Evolutionary conservation across 2,329 filamentous ascomycete species (phyloP), one percentile per base, ranked within the genome.

Genomic region (Aspergillus fijiensis): DNA sequence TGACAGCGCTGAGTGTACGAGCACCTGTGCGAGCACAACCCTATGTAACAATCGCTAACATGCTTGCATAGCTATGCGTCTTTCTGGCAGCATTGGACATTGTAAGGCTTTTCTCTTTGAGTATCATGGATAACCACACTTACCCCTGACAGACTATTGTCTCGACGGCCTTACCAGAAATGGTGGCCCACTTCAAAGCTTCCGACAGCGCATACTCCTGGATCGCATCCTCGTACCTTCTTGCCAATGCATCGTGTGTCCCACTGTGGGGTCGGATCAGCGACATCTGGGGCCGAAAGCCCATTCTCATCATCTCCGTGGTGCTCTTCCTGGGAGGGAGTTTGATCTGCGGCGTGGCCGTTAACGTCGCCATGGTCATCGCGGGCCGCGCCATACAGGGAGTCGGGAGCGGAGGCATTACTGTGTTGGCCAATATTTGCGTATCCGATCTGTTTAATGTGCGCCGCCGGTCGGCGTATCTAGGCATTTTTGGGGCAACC

Each of bases 281-380:
- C 14, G 60, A 87, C 61, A 87, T 87, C 50, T 87, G 81, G 71
- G 85, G 85, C 4, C 78, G 85, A 45, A 87, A 87, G 63, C 80
- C 82, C 9, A 79, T 85, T 47, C 73, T 87, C 16, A 75, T 87
- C 29, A 66, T 79, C 10, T 83, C 83, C 2, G 84, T 85, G 57
- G 71, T 77, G 11, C 75, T 87, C 33, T 88, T 87, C 74, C 80
- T 87, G 60, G 70, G 83, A 16, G 84, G 84, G 16, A 84, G 81
- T 4, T 70, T 86, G 29, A 74, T 87, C 6, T 80, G 82, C 19
- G 85, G 78, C 2, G 65, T 84, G 9, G 74, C 82, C 14, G 77
- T 77, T 51, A 83, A 76, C 63, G 84, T 86, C 65, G 76, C 78
- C 10, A 84, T 86, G 81, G 73, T 87, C 45, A 84, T 87, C 59